Base-by-base conservation (phyloP, 2,329 filamentous ascomycete species). In the Hortaea werneckii region DNA sequence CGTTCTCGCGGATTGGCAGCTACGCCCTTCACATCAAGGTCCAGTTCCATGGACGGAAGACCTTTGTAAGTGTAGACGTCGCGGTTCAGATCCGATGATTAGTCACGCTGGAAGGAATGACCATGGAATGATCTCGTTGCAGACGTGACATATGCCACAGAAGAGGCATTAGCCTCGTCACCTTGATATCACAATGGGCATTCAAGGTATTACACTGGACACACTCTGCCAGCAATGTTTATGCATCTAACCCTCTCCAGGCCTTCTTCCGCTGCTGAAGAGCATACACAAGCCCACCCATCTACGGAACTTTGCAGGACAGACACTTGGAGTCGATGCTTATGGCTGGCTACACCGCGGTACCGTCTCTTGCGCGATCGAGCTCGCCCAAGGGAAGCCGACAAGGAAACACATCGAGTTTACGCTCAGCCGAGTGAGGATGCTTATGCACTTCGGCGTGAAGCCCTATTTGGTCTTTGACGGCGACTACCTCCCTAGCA, bases 341-440 rank as follows among this genome's bases (percentile, higher is more conserved):
- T 98, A 98, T 74, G 92, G 90, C 64, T 98, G 94, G 92, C 80
- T 98, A 45, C 92, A 98, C 67, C 83, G 92, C 55, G 94, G 89
- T 44, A 88, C 88, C 40, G 82, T 94, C 54, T 79, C 86, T 42
- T 96, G 90, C 70, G 87, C 90, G 52, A 80, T 92, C 58, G 92
- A 96, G 59, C 77, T 98, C 51, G 92, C 88, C 32, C 77, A 90
- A 58, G 87, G 80, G 58, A 92, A 87, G 64, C 88, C 87, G 10
- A 96, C 89, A 0, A 82, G 79, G 44, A 94, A 87, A 85, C 94
- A 73, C 62, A 78, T 98, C 60, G 85, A 94, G 61, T 94, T 88
- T 58, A 85, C 84, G 44, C 83, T 98, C 76, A 79, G 85, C 60
- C 85, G 89, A 50, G 88, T 98, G 43, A 83, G 83, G 49, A 96